A percentile compares a stretch with the other conserved stretches of the same genome.
These are phyloP conservation scores for Aspergillus biplanus DNA, from an alignment of 495 filamentous ascomycete genomes.

Conservation along the genomic window DNA sequence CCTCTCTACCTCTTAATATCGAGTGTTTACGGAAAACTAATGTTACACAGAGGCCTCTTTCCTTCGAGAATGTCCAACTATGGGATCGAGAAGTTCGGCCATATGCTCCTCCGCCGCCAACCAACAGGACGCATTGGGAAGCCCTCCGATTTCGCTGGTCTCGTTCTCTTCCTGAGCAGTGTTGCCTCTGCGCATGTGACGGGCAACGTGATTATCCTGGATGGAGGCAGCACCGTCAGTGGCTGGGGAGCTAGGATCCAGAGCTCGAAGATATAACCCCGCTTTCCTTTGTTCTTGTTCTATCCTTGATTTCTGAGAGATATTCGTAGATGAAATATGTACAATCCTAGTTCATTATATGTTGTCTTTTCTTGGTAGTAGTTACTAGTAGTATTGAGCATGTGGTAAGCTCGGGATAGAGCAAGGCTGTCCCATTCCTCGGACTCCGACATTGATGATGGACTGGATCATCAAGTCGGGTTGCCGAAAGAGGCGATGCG, in stretches of 20 bases:
- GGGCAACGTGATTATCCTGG: conserved; percentile 5
- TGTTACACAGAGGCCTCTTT: conserved; percentile 5
- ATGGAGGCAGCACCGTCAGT: conserved; percentile 12
- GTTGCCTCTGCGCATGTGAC: conserved; percentile 8
- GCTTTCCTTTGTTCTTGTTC: too few species aligned
- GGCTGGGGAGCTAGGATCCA: background rate
- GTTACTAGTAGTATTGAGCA: too few species aligned
- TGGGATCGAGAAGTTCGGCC: conserved; percentile 11
- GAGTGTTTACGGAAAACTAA: background rate
- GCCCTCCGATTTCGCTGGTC: conserved; percentile 8
- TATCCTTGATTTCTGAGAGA: too few species aligned
- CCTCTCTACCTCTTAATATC: background rate
- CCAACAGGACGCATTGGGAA: conserved; percentile 8
- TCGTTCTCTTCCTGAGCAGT: conserved; percentile 14
- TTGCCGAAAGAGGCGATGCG: too few species aligned
- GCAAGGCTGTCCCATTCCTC: too few species aligned
- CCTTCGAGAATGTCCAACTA: conserved; percentile 12
- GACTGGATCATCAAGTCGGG: too few species aligned
- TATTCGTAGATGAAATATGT: too few species aligned
- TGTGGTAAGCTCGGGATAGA: too few species aligned
- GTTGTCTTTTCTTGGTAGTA: too few species aligned
- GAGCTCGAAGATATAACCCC: background rate
- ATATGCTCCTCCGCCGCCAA: conserved; percentile 9
- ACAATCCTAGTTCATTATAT: too few species aligned
- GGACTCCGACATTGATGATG: too few species aligned